These are phyloP conservation scores for Lachancea dasiensis DNA, from an alignment of 805 yeast genomes.

Conservation along the genomic window DNA sequence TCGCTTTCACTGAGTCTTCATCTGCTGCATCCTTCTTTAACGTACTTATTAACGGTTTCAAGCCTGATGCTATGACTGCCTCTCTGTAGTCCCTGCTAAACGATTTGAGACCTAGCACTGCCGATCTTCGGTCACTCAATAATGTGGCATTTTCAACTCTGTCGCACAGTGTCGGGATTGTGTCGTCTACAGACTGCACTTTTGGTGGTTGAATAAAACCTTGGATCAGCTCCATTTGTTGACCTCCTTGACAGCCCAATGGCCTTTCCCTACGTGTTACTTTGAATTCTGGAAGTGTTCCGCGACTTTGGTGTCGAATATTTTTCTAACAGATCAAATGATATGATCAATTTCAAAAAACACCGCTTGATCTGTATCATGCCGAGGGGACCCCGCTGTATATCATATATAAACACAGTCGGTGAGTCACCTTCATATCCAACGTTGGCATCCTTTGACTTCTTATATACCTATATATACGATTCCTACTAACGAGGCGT, in stretches of 20 bases:
- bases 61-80: conserved; percentile 79
- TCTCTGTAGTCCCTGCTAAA: conserved; percentile 87
- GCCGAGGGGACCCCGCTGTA: too few species aligned
- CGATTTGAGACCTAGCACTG: conserved; percentile 81
- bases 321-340: too few species aligned
- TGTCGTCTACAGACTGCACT: conserved; percentile 63
- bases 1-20: conserved; percentile 64
- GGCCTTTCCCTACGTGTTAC: background rate
- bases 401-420: too few species aligned
- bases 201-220: conserved; percentile 44
- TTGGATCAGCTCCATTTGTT: conserved; percentile 36
- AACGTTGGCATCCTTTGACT: too few species aligned
- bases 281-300: background rate
- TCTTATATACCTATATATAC: too few species aligned
- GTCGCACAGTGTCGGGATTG: conserved; percentile 85
- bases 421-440: too few species aligned
- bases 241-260: background rate
- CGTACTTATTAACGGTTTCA: conserved; percentile 64
- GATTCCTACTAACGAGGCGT: too few species aligned
- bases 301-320: too few species aligned
- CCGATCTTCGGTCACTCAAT: conserved; percentile 83
- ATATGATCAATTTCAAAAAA: too few species aligned
- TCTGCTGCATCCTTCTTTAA: conserved; percentile 64
- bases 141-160: conserved; percentile 75
- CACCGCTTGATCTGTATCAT: too few species aligned